phyloP scores from a whole-genome alignment of 176 grass and related monocot species.

The Eleusine indica region DNA sequence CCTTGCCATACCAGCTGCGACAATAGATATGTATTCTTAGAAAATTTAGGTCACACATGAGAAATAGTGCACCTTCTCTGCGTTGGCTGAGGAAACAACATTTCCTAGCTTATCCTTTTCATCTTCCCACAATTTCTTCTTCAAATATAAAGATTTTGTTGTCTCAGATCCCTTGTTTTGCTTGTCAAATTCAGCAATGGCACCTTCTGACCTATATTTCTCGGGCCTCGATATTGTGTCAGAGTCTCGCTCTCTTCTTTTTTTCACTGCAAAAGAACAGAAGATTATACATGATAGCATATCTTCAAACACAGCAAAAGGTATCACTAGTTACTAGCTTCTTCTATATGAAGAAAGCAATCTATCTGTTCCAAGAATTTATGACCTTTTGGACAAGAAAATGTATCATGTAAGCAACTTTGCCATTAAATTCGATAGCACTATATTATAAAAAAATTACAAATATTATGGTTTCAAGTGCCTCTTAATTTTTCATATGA shows the following conservation, averaged over 20 bases:
- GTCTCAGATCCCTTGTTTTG: constrained; percentile 56
- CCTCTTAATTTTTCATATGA: neutral
- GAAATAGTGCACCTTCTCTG: constrained; percentile 57
- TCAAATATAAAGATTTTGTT: constrained; percentile 63
- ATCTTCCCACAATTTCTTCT: constrained; percentile 57
- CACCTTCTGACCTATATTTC: constrained; percentile 53
- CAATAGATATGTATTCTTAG: neutral
- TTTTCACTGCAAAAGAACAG: constrained; percentile 48
- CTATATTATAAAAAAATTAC: neutral
- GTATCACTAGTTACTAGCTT: neutral
- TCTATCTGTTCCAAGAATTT: neutral
- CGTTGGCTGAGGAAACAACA: constrained; percentile 24
- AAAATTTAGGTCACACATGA: neutral
- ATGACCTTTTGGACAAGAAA: neutral
- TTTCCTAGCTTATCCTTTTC: constrained; percentile 64
- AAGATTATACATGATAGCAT: neutral
- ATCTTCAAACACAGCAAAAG: constrained; percentile 33
- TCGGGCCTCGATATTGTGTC: constrained; percentile 49
- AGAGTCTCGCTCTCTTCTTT: constrained; percentile 54
- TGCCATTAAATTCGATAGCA: neutral
- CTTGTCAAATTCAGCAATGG: constrained; percentile 45
- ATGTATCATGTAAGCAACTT: neutral
- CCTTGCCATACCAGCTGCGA: neutral
- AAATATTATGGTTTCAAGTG: neutral
- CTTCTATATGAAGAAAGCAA: neutral